These are phyloP conservation scores for Aspergillus ostianus DNA, from an alignment of 495 filamentous ascomycete species.

Conservation along the genomic window DNA sequence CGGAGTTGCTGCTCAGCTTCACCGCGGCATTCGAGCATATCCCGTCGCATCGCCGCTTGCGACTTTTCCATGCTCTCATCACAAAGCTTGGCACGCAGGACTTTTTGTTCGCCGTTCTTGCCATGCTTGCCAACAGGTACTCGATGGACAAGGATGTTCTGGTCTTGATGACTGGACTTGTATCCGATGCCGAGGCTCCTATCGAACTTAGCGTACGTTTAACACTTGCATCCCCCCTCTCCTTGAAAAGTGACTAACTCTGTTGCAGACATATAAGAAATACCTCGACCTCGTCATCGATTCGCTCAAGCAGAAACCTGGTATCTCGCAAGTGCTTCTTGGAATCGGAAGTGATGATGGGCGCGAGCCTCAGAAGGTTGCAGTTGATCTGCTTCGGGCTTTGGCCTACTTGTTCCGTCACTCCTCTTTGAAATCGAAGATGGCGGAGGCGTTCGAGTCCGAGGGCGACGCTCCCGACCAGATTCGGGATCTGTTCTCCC, in stretches of 20 bases:
- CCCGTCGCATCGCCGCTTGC: slow-evolving; percentile 75
- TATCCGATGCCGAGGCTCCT: slow-evolving; percentile 55
- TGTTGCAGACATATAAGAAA: slow-evolving; percentile 58
- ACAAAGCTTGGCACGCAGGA: slow-evolving; percentile 80
- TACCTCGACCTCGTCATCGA: slow-evolving; percentile 71
- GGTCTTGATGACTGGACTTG: slow-evolving; percentile 42
- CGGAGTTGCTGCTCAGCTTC: slow-evolving; percentile 87
- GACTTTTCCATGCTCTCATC: slow-evolving; percentile 74
- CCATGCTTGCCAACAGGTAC: slow-evolving; percentile 49
- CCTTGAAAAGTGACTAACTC: slow-evolving; percentile 12
- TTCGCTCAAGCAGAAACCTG: slow-evolving; percentile 66
- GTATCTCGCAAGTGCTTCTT: slow-evolving; percentile 67
- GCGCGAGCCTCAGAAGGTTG: slow-evolving; percentile 57
- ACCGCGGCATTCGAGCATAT: slow-evolving; percentile 94
- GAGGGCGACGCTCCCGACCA: slow-evolving; percentile 50
- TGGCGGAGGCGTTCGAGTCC: slow-evolving; percentile 37
- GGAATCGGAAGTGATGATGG: slow-evolving; percentile 59
- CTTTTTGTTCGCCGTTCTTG: slow-evolving; percentile 54
- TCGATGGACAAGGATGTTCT: slow-evolving; percentile 44
- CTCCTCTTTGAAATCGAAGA: slow-evolving; percentile 42
- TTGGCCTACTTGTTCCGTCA: slow-evolving; percentile 45
- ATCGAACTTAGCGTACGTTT: slow-evolving; percentile 56
- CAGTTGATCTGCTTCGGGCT: slow-evolving; percentile 58
- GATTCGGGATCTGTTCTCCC: slow-evolving; percentile 66
- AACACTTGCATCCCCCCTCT: background rate